These are phyloP conservation scores for Entelexis paramagnoliae DNA, from an alignment of 1,139 yeast species.

Conservation along the genomic window DNA sequence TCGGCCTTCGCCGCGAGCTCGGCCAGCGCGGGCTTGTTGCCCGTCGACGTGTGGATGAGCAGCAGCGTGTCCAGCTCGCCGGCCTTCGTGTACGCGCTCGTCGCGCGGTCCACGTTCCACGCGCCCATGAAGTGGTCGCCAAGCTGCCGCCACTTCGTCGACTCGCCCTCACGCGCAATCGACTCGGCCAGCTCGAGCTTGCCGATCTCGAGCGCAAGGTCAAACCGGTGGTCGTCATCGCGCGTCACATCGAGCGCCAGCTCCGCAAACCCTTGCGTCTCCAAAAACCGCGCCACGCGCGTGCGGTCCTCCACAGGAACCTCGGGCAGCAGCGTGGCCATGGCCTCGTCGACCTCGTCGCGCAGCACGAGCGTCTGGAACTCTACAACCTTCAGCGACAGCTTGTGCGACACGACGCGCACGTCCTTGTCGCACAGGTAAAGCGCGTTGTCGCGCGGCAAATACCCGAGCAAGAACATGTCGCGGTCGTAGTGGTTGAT, in stretches of 20 bases:
- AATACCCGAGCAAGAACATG: constrained; percentile 78
- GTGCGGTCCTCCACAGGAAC: constrained; percentile 60
- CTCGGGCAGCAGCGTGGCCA: constrained; percentile 46
- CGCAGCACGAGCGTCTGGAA: constrained; percentile 92
- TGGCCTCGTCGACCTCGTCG: constrained; percentile 74
- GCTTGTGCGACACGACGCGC: constrained; percentile 68
- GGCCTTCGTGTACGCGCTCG: constrained; percentile 68
- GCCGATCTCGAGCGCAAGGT: constrained; percentile 60
- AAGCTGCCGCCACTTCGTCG: constrained; percentile 69
- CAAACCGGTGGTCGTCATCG: constrained; percentile 79
- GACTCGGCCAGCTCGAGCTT: constrained; percentile 63
- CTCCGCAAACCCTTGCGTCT: constrained; percentile 78
- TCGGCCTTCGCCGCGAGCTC: constrained; percentile 53
- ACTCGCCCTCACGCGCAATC: constrained; percentile 50
- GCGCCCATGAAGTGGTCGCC: constrained; percentile 76
- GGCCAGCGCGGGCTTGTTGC: constrained; percentile 50
- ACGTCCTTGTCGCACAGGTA: constrained; percentile 87
- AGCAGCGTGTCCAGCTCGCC: constrained; percentile 74
- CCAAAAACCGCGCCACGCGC: constrained; percentile 84
- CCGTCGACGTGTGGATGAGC: constrained; percentile 73
- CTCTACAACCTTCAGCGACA: constrained; percentile 78
- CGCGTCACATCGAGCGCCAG: constrained; percentile 75
- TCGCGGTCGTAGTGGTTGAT: constrained; percentile 88
- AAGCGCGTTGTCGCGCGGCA: constrained; percentile 79
- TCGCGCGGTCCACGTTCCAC: constrained; percentile 77